phyloP scores from a whole-genome alignment of 75 land plant genomes.

The Ceratopteris richardii region DNA sequence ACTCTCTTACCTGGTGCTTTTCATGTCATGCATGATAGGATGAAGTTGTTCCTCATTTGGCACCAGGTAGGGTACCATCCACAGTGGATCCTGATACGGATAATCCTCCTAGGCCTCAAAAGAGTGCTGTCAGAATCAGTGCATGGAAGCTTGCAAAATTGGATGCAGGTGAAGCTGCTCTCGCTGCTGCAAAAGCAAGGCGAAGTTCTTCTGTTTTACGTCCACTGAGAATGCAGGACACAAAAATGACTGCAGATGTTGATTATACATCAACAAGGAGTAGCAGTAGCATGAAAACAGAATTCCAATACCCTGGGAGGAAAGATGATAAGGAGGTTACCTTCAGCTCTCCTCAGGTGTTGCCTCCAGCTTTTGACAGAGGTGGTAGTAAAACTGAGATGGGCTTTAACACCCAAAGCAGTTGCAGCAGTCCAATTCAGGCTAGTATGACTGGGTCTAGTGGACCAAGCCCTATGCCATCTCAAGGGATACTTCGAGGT shows the following conservation, averaged over 20 bases:
- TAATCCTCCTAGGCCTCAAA: conserved; percentile 12
- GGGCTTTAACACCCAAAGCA: conserved; percentile 28
- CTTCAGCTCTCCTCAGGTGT: conserved; percentile 7
- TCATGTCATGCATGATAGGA: too few relatives aligned
- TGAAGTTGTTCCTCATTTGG: conserved; percentile 21
- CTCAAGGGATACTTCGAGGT: neutral
- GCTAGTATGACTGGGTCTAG: conserved; percentile 24
- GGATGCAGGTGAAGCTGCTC: conserved; percentile 19
- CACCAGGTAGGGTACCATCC: conserved; percentile 15
- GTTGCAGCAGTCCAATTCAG: conserved; percentile 41
- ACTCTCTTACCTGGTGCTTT: too few relatives aligned
- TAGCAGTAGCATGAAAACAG: conserved; percentile 47
- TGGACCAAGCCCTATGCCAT: conserved; percentile 36
- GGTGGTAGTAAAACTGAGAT: conserved; percentile 20
- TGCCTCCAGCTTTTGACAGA: conserved; percentile 18
- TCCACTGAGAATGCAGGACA: conserved; percentile 4
- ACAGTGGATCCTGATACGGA: conserved; percentile 13
- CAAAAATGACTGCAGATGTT: neutral
- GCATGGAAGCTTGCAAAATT: conserved; percentile 30
- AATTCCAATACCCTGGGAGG: conserved; percentile 10
- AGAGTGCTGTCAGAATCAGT: conserved; percentile 26
- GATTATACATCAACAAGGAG: conserved; percentile 16
- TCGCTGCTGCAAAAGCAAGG: conserved; percentile 21
- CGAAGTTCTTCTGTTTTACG: conserved; percentile 20
- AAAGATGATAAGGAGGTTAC: conserved; percentile 1